Percentiles rank a stretch among this genome's conserved stretches.
These are phyloP conservation scores for Westerdykella ornata DNA, from an alignment of 2,329 filamentous ascomycete genomes.

Conservation along the genomic window DNA sequence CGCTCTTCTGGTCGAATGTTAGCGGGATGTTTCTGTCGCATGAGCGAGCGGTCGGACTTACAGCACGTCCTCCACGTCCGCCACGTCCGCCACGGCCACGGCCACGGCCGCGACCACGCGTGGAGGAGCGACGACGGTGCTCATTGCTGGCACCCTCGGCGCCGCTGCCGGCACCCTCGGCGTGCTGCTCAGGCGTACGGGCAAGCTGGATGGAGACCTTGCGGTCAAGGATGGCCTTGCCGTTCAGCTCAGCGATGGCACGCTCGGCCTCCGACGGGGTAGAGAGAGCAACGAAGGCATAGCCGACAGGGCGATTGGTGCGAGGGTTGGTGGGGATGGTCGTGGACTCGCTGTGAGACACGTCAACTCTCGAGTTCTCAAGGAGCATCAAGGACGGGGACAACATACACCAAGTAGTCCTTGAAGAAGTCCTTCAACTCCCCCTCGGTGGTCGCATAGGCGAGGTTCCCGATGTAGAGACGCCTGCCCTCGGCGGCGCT, in stretches of 20 bases:
- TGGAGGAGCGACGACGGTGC: constrained; percentile 50
- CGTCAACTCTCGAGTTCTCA: constrained; percentile 8
- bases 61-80: constrained; percentile 58
- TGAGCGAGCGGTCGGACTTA: constrained; percentile 46
- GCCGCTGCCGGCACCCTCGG: constrained; percentile 64
- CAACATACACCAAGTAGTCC: constrained; percentile 94
- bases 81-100: constrained; percentile 56
- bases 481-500: constrained; percentile 98
- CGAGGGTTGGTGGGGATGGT: constrained; percentile 99
- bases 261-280: constrained; percentile 91
- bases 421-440: constrained; percentile 99
- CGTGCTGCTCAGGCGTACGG: constrained; percentile 86
- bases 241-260: constrained; percentile 90
- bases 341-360: constrained; percentile 73
- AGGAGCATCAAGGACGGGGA: constrained; percentile 5
- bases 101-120: constrained; percentile 52
- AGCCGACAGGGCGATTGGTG: constrained; percentile 95
- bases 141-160: constrained; percentile 67
- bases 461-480: constrained; percentile 99
- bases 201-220: constrained; percentile 99
- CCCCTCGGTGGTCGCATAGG: constrained; percentile 99
- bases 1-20: constrained; percentile 35
- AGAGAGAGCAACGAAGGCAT: constrained; percentile 96
- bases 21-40: constrained; percentile 9
- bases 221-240: constrained; percentile 95